phyloP scores from a whole-genome alignment of 805 yeast genomes.

The Yarrowia yakushimensis region DNA sequence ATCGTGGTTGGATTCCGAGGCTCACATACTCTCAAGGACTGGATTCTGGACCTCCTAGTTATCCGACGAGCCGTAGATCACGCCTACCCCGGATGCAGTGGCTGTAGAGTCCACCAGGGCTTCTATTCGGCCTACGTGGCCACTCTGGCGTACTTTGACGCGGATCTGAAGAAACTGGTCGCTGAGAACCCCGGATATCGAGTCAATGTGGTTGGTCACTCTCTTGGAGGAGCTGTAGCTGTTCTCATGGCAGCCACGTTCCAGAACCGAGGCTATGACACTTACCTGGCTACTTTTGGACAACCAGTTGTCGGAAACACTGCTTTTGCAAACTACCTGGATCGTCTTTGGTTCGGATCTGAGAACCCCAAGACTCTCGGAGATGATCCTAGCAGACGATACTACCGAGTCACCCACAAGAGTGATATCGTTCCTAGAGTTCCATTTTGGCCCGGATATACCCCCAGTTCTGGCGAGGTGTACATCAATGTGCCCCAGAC shows the following conservation, averaged over 20 bases:
- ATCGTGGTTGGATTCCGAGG: constrained; percentile 6
- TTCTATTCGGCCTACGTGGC: neutral
- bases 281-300: constrained; percentile 57
- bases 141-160: neutral
- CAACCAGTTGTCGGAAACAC: constrained; percentile 61
- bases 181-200: constrained; percentile 45
- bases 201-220: constrained; percentile 63
- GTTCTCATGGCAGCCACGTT: constrained; percentile 56
- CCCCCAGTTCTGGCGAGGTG: neutral
- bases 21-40: constrained; percentile 3
- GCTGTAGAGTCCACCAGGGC: neutral
- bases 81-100: neutral
- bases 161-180: neutral
- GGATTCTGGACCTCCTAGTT: neutral
- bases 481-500: neutral
- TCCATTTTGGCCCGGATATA: constrained; percentile 25
- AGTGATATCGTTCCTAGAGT: constrained; percentile 27
- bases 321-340: constrained; percentile 49
- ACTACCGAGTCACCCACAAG: constrained; percentile 27
- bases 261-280: constrained; percentile 48
- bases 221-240: constrained; percentile 71
- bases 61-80: neutral
- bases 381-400: constrained; percentile 3
- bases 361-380: neutral
- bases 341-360: constrained; percentile 33